Evolutionary conservation across 441 rosid species (phyloP), one percentile per base, ranked within the genome.

Genomic region (Manihot esculenta): DNA sequence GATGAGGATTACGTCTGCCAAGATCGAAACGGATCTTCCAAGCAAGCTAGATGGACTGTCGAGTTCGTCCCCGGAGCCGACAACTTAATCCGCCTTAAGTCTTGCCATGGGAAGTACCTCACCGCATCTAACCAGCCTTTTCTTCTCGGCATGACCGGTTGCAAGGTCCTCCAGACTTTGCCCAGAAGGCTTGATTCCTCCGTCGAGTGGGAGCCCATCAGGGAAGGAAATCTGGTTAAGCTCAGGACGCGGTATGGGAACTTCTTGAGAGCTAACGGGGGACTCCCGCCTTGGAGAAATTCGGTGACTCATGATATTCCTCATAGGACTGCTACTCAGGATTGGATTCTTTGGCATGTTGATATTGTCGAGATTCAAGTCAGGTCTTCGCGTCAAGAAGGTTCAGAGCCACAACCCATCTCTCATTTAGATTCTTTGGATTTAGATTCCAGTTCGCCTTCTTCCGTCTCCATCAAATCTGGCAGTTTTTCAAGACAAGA

Each of bases 261-360:
- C 76, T 94, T 83, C 78, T 80, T 94, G 79, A 82, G 98, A 58
- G 98, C 86, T 20, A 94, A 94, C 42, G 96, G 98, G 12, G 94
- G 97, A 7, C 63, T 94, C 21, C 98, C 98, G 21, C 98, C 97
- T 10, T 94, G 95, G 94, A 79, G 97, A 67, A 94, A 94, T 88
- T 89, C 97, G 3, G 84, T 94, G 0, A 94, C 98, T 10, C 97
- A 94, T 68, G 98, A 94, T 71, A 83, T 79, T 51, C 97, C 98
- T 77, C 90, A 90, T 20, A 73, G 88, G 75, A 85, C 88, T 69
- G 77, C 95, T 26, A 90, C 97, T 26, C 95, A 87, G 65, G 97
- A 87, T 8, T 89, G 95, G 80, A 54, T 88, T 30, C 79, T 88
- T 15, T 94, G 99, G 99, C 84, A 90, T 57, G 88, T 94, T 57